Evolutionary conservation across 1,139 yeast species (phyloP).

Genomic region (Scheffersomyces quercinus): DNA sequence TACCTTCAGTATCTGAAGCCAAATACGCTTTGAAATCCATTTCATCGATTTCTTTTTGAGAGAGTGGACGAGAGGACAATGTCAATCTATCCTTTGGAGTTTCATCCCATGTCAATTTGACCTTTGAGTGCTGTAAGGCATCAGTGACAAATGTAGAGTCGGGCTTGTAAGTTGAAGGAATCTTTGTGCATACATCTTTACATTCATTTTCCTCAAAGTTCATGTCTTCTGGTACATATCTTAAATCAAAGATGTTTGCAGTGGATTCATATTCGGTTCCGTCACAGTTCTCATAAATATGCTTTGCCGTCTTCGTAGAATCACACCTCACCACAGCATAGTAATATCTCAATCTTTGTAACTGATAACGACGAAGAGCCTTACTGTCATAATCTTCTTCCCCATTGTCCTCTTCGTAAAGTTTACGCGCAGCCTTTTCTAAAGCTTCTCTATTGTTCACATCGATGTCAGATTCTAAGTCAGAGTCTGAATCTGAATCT

Average conservation of each 20-base stretch:
- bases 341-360: constrained; percentile 84
- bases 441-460: constrained; percentile 43
- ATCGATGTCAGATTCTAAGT: constrained; percentile 49
- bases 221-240: constrained; percentile 93
- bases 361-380: constrained; percentile 68
- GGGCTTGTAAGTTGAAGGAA: constrained; percentile 85
- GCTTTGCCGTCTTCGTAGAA: constrained; percentile 66
- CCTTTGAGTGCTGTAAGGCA: constrained; percentile 91
- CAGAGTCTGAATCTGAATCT: constrained; percentile 37
- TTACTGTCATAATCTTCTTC: constrained; percentile 73
- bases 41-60: constrained; percentile 89
- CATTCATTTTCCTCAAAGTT: constrained; percentile 74
- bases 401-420: constrained; percentile 72
- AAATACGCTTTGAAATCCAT: constrained; percentile 95
- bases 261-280: constrained; percentile 96
- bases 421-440: constrained; percentile 58
- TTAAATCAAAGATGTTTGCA: constrained; percentile 87
- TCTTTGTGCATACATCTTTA: constrained; percentile 66
- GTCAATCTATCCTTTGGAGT: constrained; percentile 91
- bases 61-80: constrained; percentile 76
- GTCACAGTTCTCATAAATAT: constrained; percentile 83
- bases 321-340: constrained; percentile 94
- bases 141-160: constrained; percentile 77
- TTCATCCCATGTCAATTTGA: constrained; percentile 95
- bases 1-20: constrained; percentile 78